Percentiles rank a stretch among this genome's conserved stretches.
Evolutionary conservation across 495 filamentous ascomycete genomes (phyloP).

Genomic region (Penicillium arizonense): DNA sequence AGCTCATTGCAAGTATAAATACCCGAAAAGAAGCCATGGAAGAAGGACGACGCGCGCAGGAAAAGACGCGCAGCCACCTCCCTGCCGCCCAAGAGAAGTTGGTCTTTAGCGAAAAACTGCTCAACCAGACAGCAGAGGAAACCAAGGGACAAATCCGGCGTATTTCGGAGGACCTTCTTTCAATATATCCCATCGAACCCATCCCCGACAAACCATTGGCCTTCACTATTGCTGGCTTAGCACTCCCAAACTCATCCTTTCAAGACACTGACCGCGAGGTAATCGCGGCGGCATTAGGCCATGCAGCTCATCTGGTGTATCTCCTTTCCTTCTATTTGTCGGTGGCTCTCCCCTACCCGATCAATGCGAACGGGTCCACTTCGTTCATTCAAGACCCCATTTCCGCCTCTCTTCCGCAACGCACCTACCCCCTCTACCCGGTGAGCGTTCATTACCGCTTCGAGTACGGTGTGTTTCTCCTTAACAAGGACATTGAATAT

Average conservation of each 20-base stretch:
- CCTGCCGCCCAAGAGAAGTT: conserved; percentile 60
- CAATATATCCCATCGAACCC: conserved; percentile 78
- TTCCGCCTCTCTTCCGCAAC: conserved; percentile 59
- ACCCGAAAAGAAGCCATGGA: conserved; percentile 65
- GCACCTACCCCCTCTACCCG: conserved; percentile 78
- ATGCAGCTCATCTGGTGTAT: conserved; percentile 73
- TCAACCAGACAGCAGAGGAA: conserved; percentile 56
- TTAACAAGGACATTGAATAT: conserved; percentile 92
- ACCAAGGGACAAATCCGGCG: conserved; percentile 79
- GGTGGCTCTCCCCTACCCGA: conserved; percentile 76
- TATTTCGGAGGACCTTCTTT: conserved; percentile 76
- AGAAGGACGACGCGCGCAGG: conserved; percentile 57
- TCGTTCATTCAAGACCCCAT: conserved; percentile 81
- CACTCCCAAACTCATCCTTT: conserved; percentile 76
- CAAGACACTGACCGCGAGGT: conserved; percentile 62
- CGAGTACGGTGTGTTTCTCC: conserved; percentile 90
- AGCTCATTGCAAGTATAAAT: conserved; percentile 64
- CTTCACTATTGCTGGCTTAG: conserved; percentile 73
- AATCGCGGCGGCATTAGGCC: conserved; percentile 79
- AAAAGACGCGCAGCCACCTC: conserved; percentile 44
- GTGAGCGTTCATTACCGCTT: conserved; percentile 80
- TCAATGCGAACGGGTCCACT: conserved; percentile 67
- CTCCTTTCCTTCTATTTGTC: conserved; percentile 80
- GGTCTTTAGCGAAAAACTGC: conserved; percentile 47
- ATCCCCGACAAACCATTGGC: conserved; percentile 58